Base-by-base conservation (phyloP, 345 rosid genomes). In the Salix dunnii region DNA sequence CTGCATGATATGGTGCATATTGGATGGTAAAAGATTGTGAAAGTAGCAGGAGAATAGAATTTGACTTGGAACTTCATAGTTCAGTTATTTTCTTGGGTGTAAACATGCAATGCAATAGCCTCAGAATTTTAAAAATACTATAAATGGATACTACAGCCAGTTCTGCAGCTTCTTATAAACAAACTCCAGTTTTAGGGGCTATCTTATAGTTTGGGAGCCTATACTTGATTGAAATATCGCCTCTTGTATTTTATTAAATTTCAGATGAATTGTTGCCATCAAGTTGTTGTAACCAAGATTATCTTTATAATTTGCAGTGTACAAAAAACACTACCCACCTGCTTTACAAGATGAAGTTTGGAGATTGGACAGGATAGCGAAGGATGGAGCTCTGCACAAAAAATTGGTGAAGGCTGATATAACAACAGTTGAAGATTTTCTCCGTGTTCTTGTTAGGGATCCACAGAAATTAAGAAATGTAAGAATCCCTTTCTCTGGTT, bases 251-350 rank as follows among this genome's bases (percentile, higher is more conserved):
- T 74, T 43, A 64, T 31, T 21, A 74, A 13, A 65, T 42, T 16
- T 12, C 18, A 14, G 72, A 36, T 73, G 61, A n/a, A 53, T 30
- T 65, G 66, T 27, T 73, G 21, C 25, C 27, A 21, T 66, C 51
- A 27, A 63, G 38, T 65, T 36, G 21, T 46, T 61, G 27, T 61
- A 27, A 68, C 38, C 17, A 49, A 76, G 74, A 55, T 51, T 76
- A 9, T 36, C 53, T 18, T 4, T 53, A 16, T 36, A 42, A 72
- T 67, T 84, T 87, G 80, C 89, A 96, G 99, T 90, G 73, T 95
- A 93, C 83, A 93, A 91, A 90, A 95, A 95, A 77, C 99, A 95
- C 71, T 93, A 93, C 71, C 99, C 99, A 48, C 99, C 98, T 1
- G 94, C 90, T 81, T 83, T 92, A 67, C 87, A 91, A 1, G 99